Evolutionary conservation across 768 basidiomycete species (phyloP).

Genomic region (Gymnopilus dilepis): DNA sequence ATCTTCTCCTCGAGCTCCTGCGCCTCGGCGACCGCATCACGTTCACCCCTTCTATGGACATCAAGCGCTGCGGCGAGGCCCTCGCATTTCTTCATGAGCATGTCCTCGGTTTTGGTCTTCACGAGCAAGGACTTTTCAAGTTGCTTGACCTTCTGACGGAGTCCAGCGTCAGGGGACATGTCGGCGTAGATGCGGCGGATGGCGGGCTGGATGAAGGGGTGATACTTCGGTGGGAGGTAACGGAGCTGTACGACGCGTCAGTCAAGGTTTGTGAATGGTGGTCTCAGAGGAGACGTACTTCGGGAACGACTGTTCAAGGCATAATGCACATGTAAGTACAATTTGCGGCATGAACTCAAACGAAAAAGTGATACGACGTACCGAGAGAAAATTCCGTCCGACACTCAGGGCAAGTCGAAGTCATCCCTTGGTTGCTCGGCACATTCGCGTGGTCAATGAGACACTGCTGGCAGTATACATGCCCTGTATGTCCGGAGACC

Average conservation of each 20-base stretch:
- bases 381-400: conserved; percentile 58
- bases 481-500: conserved; percentile 46
- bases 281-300: conserved; percentile 24
- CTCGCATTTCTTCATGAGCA: conserved; percentile 50
- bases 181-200: conserved; percentile 59
- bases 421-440: conserved; percentile 36
- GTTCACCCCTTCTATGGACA: conserved; percentile 37
- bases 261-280: background rate
- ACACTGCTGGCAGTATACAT: conserved; percentile 66
- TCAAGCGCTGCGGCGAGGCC: conserved; percentile 39
- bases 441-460: conserved; percentile 48
- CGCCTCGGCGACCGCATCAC: conserved; percentile 30
- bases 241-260: conserved; percentile 38
- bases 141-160: conserved; percentile 38
- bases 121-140: conserved; percentile 44
- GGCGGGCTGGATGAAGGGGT: conserved; percentile 48
- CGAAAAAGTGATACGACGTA: conserved; percentile 30
- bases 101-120: conserved; percentile 46
- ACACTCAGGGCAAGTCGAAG: conserved; percentile 64
- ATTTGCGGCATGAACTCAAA: background rate
- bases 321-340: background rate
- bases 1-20: conserved; percentile 20
- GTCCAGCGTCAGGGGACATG: conserved; percentile 24
- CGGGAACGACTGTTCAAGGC: conserved; percentile 31
- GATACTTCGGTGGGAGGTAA: conserved; percentile 55